Conservation (phyloP, 2,329 filamentous ascomycete species). For the Tricladium varicosporioides region DNA sequence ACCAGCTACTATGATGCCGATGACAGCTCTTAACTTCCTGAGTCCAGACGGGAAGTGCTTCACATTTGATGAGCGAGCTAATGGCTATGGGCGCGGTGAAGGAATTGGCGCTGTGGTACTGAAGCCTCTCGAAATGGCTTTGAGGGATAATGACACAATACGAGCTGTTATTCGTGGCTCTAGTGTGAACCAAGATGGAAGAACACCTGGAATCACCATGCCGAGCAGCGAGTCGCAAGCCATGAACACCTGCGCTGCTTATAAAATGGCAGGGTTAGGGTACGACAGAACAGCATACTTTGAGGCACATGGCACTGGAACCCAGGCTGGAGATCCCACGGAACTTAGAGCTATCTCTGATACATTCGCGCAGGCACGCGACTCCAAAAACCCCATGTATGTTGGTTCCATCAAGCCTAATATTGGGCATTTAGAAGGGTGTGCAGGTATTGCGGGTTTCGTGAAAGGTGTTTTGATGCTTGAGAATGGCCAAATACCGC, state of each 20-base stretch:
- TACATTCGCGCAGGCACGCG: background rate
- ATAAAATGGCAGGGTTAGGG: background rate
- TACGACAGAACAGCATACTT: slow-evolving; percentile 2
- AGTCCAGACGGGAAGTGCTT: slow-evolving; percentile 10
- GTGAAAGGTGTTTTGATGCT: slow-evolving; percentile 21
- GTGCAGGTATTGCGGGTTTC: slow-evolving; percentile 23
- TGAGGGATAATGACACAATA: slow-evolving; percentile 41
- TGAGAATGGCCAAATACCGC: slow-evolving; percentile 23
- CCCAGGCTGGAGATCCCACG: slow-evolving; percentile 14
- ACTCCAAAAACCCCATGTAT: background rate
- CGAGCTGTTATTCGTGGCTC: slow-evolving; percentile 41
- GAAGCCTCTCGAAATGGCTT: slow-evolving; percentile 39
- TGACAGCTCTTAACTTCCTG: slow-evolving; percentile 19
- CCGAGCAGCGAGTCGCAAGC: slow-evolving; percentile 44
- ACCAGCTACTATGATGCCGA: slow-evolving; percentile 39
- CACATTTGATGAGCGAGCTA: slow-evolving; percentile 39
- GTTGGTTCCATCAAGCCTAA: slow-evolving; percentile 23
- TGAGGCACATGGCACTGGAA: slow-evolving; percentile 19
- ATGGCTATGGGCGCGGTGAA: slow-evolving; percentile 46
- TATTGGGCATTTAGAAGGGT: slow-evolving; percentile 28
- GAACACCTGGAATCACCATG: slow-evolving; percentile 42
- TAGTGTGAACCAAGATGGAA: slow-evolving; percentile 43
- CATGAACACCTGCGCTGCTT: slow-evolving; percentile 7
- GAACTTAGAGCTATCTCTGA: slow-evolving; percentile 9
- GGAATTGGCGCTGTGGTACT: slow-evolving; percentile 41